These are phyloP conservation scores for Tripidium arundinaceum DNA, from an alignment of 202 grass and related monocot genomes.

Conservation along the genomic window DNA sequence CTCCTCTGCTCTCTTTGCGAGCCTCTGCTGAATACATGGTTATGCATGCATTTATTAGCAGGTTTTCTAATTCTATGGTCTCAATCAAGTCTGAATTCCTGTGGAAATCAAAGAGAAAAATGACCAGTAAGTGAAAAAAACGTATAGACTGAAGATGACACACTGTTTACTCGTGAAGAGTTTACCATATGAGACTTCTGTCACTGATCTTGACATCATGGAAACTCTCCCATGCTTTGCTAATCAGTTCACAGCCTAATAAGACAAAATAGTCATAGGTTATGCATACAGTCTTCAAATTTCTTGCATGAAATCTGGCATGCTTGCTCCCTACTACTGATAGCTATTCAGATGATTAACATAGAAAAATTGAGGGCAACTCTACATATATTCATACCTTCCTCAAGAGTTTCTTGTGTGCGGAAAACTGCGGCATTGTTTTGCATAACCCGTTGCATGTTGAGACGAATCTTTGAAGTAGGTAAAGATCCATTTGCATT, in stretches of 20 bases:
- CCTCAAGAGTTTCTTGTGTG: conserved; percentile 62
- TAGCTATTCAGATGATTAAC: too few species aligned
- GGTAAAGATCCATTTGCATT: conserved; percentile 58
- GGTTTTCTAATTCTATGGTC: conserved; percentile 57
- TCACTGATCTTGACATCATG: conserved; percentile 57
- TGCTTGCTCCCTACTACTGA: too few species aligned
- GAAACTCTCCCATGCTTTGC: conserved; percentile 52
- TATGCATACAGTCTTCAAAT: too few species aligned
- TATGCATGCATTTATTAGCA: conserved; percentile 60
- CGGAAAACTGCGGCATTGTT: conserved; percentile 72
- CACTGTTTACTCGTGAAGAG: too few species aligned
- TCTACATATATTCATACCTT: too few species aligned
- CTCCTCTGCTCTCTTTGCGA: conserved; percentile 64
- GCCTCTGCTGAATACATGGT: conserved; percentile 69
- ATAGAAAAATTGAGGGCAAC: too few species aligned
- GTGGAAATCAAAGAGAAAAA: not conserved
- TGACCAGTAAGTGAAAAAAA: too few species aligned
- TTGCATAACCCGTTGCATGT: conserved; percentile 73
- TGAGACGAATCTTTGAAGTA: conserved; percentile 63
- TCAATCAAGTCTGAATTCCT: conserved; percentile 71
- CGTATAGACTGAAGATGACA: too few species aligned
- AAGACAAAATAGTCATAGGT: too few species aligned
- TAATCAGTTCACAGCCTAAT: conserved; percentile 52
- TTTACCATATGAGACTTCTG: conserved; percentile 68
- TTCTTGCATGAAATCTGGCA: too few species aligned